A percentile compares a stretch with the other conserved stretches of the same genome.
phyloP scores from a whole-genome alignment of 2,329 filamentous ascomycete species.

The Colletotrichum cordylinicola region DNA sequence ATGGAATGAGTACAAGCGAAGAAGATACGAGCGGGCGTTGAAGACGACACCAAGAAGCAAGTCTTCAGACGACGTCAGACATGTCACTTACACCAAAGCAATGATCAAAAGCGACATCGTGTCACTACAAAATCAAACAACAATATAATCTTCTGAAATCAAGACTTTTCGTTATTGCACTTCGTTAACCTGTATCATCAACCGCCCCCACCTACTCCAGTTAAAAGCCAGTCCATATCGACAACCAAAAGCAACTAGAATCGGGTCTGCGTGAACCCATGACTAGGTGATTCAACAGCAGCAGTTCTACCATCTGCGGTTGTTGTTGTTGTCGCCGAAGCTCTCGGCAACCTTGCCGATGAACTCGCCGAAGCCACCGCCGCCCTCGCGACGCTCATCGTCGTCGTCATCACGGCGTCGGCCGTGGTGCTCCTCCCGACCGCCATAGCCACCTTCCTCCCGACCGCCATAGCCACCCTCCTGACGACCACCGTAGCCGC shows the following conservation, averaged over 20 bases:
- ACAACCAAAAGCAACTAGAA: not conserved
- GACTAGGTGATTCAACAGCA: not conserved
- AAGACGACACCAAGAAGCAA: not conserved
- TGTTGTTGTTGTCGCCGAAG: slow-evolving; percentile 20
- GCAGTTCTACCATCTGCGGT: slow-evolving; percentile 17
- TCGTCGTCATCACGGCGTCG: slow-evolving; percentile 8
- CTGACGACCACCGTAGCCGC: not conserved
- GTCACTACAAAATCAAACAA: not conserved
- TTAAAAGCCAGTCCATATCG: not conserved
- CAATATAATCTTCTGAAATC: not conserved
- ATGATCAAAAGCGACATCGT: not conserved
- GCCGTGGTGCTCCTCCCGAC: slow-evolving; percentile 16
- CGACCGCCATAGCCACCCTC: slow-evolving; percentile 26
- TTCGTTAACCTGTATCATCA: not conserved
- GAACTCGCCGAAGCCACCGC: slow-evolving; percentile 25
- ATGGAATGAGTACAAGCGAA: not conserved
- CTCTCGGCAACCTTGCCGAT: slow-evolving; percentile 23
- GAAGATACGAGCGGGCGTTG: not conserved
- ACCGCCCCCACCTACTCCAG: not conserved
- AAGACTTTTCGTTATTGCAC: slow-evolving; percentile 7
- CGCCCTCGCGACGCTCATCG: slow-evolving; percentile 17
- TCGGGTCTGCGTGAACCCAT: not conserved
- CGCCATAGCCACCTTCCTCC: slow-evolving; percentile 23
- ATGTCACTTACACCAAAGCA: not conserved
- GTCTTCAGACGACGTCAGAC: not conserved